These are phyloP conservation scores for Phaeophleospora eucalypticola DNA, from an alignment of 2,329 filamentous ascomycete species.

Conservation along the genomic window DNA sequence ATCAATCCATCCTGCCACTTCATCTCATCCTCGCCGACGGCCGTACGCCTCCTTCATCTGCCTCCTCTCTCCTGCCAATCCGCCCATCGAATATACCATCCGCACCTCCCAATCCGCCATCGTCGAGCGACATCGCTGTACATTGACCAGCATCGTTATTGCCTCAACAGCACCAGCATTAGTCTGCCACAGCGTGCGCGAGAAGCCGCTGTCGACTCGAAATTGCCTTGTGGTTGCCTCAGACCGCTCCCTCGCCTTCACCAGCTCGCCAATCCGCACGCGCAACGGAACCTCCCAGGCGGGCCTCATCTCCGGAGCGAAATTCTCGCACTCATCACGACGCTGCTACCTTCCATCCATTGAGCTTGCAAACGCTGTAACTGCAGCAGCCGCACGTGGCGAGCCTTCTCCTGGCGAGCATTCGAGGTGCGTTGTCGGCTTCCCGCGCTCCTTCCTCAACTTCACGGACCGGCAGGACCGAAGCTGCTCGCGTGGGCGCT, in stretches of 20 bases:
- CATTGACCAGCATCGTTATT: slow-evolving; percentile 3
- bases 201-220: neutral
- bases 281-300: neutral
- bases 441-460: slow-evolving; percentile 18
- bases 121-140: neutral
- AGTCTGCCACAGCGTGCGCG: neutral
- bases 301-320: neutral
- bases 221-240: neutral
- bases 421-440: slow-evolving; percentile 16
- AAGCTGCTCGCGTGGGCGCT: slow-evolving; percentile 9
- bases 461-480: slow-evolving; percentile 4
- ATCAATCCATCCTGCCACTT: slow-evolving; percentile 15
- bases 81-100: neutral
- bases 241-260: neutral
- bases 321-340: neutral
- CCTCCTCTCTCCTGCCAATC: neutral
- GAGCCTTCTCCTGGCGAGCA: slow-evolving; percentile 10
- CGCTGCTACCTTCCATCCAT: slow-evolving; percentile 14
- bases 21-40: slow-evolving; percentile 3
- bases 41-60: neutral
- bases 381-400: slow-evolving; percentile 10
- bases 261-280: neutral
- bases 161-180: neutral
- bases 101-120: neutral
- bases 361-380: no score